Conservation (phyloP, 1,139 yeast species). For the Candida freyschussii region DNA sequence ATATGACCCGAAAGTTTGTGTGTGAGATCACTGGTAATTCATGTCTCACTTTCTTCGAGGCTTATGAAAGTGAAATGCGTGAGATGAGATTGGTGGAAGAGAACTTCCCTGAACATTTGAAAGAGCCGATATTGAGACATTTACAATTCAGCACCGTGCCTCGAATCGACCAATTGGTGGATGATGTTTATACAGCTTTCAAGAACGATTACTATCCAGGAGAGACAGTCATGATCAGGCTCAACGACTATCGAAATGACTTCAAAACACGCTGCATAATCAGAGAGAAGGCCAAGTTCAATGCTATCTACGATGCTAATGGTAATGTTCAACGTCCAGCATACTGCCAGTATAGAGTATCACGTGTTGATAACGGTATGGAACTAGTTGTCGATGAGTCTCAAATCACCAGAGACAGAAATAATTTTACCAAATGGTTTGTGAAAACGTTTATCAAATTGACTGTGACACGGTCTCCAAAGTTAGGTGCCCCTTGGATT, state of each 20-base stretch:
- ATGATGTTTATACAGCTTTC: conserved; percentile 70
- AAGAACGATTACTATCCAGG: conserved; percentile 90
- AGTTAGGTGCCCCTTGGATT: conserved; percentile 95
- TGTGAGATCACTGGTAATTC: conserved; percentile 96
- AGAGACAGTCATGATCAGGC: conserved; percentile 65
- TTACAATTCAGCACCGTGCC: conserved; percentile 82
- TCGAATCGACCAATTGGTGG: conserved; percentile 81
- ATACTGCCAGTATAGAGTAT: conserved; percentile 65
- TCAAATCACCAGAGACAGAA: conserved; percentile 76
- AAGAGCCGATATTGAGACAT: conserved; percentile 83
- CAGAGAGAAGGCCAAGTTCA: conserved; percentile 55
- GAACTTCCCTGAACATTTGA: conserved; percentile 83
- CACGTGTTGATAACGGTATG: conserved; percentile 44
- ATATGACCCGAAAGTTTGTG: conserved; percentile 72
- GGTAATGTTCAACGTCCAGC: conserved; percentile 49
- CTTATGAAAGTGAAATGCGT: conserved; percentile 65
- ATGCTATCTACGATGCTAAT: conserved; percentile 34
- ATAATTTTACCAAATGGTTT: conserved; percentile 82
- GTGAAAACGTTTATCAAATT: conserved; percentile 86
- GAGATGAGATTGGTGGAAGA: conserved; percentile 71
- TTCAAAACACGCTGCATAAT: conserved; percentile 45
- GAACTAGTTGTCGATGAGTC: conserved; percentile 71
- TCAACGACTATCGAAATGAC: conserved; percentile 26
- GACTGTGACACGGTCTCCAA: conserved; percentile 74
- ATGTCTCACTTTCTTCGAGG: conserved; percentile 86